phyloP scores from a whole-genome alignment of 768 basidiomycete species.

The Kockovaella imperatae region DNA sequence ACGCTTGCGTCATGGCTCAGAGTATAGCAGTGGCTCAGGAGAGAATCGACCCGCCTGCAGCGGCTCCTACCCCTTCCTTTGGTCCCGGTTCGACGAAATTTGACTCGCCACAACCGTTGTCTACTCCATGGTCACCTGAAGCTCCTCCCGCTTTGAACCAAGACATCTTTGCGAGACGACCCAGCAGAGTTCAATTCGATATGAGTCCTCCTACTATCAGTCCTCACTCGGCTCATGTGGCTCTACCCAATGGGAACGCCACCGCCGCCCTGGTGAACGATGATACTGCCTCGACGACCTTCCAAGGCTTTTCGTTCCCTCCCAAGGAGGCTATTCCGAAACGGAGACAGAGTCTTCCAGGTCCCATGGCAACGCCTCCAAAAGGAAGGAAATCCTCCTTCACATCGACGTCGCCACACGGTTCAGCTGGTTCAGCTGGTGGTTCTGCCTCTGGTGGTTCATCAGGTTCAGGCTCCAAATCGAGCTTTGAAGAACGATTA shows the following conservation, averaged over 20 bases:
- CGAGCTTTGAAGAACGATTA: too few species aligned
- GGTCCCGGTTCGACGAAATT: not conserved
- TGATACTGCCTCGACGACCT: too few species aligned
- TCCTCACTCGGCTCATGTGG: not conserved
- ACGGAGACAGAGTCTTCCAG: too few species aligned
- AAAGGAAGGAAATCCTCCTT: too few species aligned
- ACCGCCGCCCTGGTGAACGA: not conserved
- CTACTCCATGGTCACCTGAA: too few species aligned
- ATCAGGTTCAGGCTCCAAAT: too few species aligned
- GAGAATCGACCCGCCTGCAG: constrained; percentile 5
- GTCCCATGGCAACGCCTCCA: too few species aligned
- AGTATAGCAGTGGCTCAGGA: constrained; percentile 14
- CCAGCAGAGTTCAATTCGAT: constrained; percentile 44
- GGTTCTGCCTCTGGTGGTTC: too few species aligned
- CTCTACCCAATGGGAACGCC: not conserved
- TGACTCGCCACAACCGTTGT: not conserved
- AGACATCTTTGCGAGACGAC: constrained; percentile 16
- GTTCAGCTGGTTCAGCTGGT: too few species aligned
- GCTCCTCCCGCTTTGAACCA: not conserved
- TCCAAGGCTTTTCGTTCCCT: not conserved
- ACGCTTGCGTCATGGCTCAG: constrained; percentile 39
- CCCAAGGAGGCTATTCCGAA: not conserved
- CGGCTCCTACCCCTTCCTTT: not conserved
- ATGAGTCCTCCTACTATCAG: constrained; percentile 3
- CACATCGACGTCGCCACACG: too few species aligned